These are phyloP conservation scores for Corinectria fuckeliana DNA, from an alignment of 2,329 filamentous ascomycete species.

Conservation along the genomic window DNA sequence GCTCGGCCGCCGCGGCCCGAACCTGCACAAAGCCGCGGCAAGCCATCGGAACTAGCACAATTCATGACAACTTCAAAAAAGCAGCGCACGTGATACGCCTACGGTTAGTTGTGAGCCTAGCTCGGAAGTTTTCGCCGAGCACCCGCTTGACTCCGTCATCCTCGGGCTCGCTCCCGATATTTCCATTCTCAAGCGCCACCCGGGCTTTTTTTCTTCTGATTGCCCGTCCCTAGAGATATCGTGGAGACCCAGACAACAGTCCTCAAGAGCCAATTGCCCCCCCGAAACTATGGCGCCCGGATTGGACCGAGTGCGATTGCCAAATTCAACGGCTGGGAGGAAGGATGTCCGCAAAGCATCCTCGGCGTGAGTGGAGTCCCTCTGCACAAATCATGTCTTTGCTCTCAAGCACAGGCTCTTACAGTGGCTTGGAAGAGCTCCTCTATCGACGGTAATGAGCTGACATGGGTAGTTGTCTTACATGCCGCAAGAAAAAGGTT, in stretches of 20 bases:
- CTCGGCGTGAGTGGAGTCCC: conserved; percentile 31
- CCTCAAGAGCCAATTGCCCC: background rate
- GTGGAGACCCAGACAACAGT: background rate
- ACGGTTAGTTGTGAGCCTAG: background rate
- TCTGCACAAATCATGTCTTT: conserved; percentile 15
- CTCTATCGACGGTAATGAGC: background rate
- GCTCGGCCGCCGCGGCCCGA: background rate
- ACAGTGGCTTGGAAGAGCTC: background rate
- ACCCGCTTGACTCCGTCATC: background rate
- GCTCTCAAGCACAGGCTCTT: background rate
- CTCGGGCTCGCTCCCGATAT: conserved; percentile 13
- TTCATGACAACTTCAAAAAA: background rate
- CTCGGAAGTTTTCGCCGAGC: conserved; percentile 14
- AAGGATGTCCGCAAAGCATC: conserved; percentile 36
- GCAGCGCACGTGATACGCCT: conserved; percentile 9
- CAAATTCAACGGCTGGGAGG: conserved; percentile 15
- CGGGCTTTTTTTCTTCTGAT: background rate
- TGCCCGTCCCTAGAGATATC: background rate
- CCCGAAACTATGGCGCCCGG: conserved; percentile 24
- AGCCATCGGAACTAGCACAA: background rate
- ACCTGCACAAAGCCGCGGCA: background rate
- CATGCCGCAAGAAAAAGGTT: conserved; percentile 38
- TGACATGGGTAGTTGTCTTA: conserved; percentile 28
- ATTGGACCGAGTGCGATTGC: conserved; percentile 34
- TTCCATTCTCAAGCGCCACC: conserved; percentile 7